Conservation (phyloP, 2,329 filamentous ascomycete species). For the Pseudocercospora ulei region DNA sequence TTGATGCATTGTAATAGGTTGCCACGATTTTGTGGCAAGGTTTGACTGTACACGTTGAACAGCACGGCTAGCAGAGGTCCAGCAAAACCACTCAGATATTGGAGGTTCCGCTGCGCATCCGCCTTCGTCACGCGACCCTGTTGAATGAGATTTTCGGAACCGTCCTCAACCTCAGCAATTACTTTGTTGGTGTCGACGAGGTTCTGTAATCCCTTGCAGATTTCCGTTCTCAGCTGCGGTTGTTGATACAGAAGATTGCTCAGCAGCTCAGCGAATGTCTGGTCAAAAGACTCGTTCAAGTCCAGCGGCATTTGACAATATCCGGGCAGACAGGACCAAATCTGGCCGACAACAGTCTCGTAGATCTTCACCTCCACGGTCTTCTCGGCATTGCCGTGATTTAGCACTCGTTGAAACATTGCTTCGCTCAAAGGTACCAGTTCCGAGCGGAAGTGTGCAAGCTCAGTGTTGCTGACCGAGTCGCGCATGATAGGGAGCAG, state of each 20-base stretch:
- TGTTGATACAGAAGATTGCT: slow-evolving; percentile 90
- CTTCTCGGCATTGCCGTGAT: slow-evolving; percentile 73
- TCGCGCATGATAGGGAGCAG: slow-evolving; percentile 85
- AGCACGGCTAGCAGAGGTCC: slow-evolving; percentile 87
- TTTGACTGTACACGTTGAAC: slow-evolving; percentile 99
- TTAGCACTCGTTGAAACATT: slow-evolving; percentile 80
- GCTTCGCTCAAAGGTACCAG: slow-evolving; percentile 81
- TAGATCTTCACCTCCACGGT: slow-evolving; percentile 97
- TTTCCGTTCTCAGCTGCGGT: slow-evolving; percentile 71
- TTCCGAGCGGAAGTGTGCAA: slow-evolving; percentile 74
- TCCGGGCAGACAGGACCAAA: slow-evolving; percentile 85
- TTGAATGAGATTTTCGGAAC: slow-evolving; percentile 60
- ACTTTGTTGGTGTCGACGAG: slow-evolving; percentile 86
- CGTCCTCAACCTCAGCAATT: slow-evolving; percentile 56
- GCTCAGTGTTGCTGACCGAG: slow-evolving; percentile 75
- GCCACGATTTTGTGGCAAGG: slow-evolving; percentile 80
- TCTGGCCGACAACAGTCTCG: slow-evolving; percentile 89
- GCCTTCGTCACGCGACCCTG: slow-evolving; percentile 69
- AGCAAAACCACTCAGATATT: slow-evolving; percentile 68
- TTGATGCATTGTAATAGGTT: slow-evolving; percentile 92
- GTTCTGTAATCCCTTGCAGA: slow-evolving; percentile 77
- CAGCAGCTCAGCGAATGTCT: slow-evolving; percentile 77
- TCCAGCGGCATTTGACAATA: slow-evolving; percentile 92
- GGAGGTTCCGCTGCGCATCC: slow-evolving; percentile 66
- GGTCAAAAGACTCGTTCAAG: slow-evolving; percentile 58